Evolutionary conservation across 2,329 filamentous ascomycete genomes (phyloP).

Genomic region (Paramyrothecium sp.): DNA sequence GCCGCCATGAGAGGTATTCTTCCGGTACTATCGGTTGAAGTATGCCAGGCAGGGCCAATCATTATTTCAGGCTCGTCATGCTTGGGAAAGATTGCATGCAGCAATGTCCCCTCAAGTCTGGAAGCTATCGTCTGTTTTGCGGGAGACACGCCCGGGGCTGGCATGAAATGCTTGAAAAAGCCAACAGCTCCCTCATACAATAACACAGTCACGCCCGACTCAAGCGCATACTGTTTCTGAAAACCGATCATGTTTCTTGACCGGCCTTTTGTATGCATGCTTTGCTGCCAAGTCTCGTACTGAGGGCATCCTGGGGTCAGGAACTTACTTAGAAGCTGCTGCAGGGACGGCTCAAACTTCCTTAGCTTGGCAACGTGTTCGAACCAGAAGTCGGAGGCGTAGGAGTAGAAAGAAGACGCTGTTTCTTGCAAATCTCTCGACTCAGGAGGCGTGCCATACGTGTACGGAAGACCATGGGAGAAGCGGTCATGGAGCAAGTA

Average conservation of each 20-base stretch:
- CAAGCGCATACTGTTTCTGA: not conserved
- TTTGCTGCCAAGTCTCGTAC: constrained; percentile 12
- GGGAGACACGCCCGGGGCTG: not conserved
- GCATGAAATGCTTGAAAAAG: constrained; percentile 5
- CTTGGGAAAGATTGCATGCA: not conserved
- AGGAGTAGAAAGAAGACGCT: constrained; percentile 11
- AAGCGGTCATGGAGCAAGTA: constrained; percentile 13
- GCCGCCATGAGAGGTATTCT: constrained; percentile 14
- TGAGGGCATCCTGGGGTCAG: constrained; percentile 9
- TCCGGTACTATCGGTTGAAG: not conserved
- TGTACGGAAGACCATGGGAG: not conserved
- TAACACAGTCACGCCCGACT: not conserved
- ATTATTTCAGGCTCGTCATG: not conserved
- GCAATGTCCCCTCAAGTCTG: not conserved
- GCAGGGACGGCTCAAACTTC: constrained; percentile 5
- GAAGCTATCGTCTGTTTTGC: not conserved
- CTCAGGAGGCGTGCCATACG: not conserved
- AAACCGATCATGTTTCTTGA: no score
- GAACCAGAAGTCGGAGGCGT: constrained; percentile 13
- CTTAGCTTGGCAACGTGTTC: constrained; percentile 7
- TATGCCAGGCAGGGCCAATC: not conserved
- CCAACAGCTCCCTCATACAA: constrained; percentile 5
- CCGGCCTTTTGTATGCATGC: no score
- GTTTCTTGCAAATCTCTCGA: not conserved
- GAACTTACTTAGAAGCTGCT: constrained; percentile 8